Conservation (phyloP, 345 rosid species). For the Erucastrum elatum region DNA sequence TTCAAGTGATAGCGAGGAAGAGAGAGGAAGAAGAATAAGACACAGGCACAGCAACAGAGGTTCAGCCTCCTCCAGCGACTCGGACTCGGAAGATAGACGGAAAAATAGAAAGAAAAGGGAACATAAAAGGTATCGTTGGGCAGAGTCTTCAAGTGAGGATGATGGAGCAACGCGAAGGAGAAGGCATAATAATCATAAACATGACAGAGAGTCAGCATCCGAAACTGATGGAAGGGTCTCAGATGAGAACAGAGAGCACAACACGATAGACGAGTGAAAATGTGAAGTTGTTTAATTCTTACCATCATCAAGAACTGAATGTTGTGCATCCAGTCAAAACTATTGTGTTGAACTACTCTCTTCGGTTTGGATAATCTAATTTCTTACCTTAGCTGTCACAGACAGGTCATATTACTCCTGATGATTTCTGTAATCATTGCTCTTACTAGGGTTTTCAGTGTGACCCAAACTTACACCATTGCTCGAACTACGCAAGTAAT, state of each 20-base stretch:
- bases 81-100: slow-evolving; percentile 24
- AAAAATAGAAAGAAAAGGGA: slow-evolving; percentile 37
- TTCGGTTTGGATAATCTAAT: no score
- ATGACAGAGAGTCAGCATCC: slow-evolving; percentile 10
- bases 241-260: slow-evolving; percentile 27
- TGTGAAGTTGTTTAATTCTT: background rate
- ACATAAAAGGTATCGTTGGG: slow-evolving; percentile 34
- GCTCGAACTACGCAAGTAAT: no score
- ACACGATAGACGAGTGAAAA: slow-evolving; percentile 15
- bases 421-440: no score
- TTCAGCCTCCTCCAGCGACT: slow-evolving; percentile 38
- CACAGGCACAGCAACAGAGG: slow-evolving; percentile 44
- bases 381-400: no score
- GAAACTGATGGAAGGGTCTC: slow-evolving; percentile 26
- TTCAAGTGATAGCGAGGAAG: slow-evolving; percentile 39
- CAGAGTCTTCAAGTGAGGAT: slow-evolving; percentile 42
- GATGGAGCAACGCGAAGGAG: slow-evolving; percentile 16
- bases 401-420: no score
- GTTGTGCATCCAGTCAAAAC: background rate
- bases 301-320: background rate
- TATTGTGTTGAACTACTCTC: background rate
- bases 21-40: slow-evolving; percentile 40
- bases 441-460: background rate
- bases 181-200: slow-evolving; percentile 16
- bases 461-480: no score